Conservation (phyloP, 1,284 basidiomycete genomes). For the Leccinum fallax region DNA sequence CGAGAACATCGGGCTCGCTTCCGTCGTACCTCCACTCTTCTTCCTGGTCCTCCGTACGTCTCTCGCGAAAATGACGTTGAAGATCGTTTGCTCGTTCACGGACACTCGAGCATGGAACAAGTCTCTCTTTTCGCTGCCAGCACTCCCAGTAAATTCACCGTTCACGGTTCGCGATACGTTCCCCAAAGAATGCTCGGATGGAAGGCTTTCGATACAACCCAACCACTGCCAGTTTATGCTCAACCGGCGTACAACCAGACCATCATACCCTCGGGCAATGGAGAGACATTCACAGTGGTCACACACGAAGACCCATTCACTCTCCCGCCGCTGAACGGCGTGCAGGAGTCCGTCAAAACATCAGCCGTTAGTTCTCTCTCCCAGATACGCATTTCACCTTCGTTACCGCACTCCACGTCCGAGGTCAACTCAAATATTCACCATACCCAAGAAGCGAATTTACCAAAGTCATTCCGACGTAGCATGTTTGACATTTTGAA, state of each 20-base stretch:
- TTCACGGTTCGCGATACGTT: slow-evolving; percentile 34
- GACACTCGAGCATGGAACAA: slow-evolving; percentile 27
- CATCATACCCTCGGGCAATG: slow-evolving; percentile 28
- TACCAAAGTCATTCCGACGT: slow-evolving; percentile 25
- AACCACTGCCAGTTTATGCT: not conserved
- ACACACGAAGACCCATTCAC: slow-evolving; percentile 18
- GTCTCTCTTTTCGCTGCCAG: slow-evolving; percentile 21
- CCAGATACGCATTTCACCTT: slow-evolving; percentile 6
- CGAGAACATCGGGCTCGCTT: slow-evolving; percentile 7
- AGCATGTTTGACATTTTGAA: slow-evolving; percentile 34
- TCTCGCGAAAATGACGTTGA: slow-evolving; percentile 27
- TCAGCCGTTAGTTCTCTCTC: slow-evolving; percentile 3
- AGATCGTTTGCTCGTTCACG: slow-evolving; percentile 14
- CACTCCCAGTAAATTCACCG: slow-evolving; percentile 39
- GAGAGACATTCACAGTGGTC: slow-evolving; percentile 31
- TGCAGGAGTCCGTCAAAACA: not conserved
- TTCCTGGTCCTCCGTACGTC: slow-evolving; percentile 43
- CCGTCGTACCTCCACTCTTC: slow-evolving; percentile 24
- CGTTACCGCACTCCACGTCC: too few species aligned
- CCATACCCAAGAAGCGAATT: not conserved
- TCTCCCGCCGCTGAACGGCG: not conserved
- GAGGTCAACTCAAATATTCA: not conserved
- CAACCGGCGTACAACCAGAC: slow-evolving; percentile 5
- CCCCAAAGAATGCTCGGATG: slow-evolving; percentile 17
- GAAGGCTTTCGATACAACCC: slow-evolving; percentile 6